Conservation (phyloP, 163 green algal genomes). For the Volvox carteri region DNA sequence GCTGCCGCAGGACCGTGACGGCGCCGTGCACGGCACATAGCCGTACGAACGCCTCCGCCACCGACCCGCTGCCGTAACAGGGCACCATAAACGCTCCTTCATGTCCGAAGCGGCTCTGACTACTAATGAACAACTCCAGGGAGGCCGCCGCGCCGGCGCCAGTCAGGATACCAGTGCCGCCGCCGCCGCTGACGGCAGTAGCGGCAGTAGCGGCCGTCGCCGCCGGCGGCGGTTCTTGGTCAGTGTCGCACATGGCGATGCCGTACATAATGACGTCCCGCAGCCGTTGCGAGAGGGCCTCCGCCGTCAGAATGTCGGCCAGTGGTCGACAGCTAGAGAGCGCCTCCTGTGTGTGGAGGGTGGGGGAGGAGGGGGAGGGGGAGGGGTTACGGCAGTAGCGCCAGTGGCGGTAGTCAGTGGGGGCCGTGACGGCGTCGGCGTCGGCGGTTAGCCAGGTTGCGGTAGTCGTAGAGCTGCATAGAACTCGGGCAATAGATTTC, state of each 20-base stretch:
- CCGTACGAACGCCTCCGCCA: slow-evolving; percentile 74
- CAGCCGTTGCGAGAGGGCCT: slow-evolving; percentile 60
- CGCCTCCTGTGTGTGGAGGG: slow-evolving; percentile 43
- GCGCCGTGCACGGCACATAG: slow-evolving; percentile 67
- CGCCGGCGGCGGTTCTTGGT: slow-evolving; percentile 50
- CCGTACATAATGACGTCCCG: slow-evolving; percentile 70
- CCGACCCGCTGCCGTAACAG: slow-evolving; percentile 66
- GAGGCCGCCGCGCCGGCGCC: slow-evolving; percentile 2
- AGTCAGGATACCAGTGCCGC: no score
- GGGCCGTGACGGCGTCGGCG: no score
- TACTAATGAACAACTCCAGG: slow-evolving; percentile 56
- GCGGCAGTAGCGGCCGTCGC: neutral
- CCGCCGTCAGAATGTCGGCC: slow-evolving; percentile 54
- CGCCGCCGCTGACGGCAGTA: neutral
- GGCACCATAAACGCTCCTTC: slow-evolving; percentile 70
- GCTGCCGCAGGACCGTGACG: slow-evolving; percentile 66
- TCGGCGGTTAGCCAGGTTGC: no score
- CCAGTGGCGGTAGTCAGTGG: no score
- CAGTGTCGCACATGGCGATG: slow-evolving; percentile 68
- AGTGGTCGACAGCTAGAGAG: slow-evolving; percentile 54
- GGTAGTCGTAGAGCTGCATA: no score
- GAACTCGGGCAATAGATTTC: no score
- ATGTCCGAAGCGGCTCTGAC: slow-evolving; percentile 38
- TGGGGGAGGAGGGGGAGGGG: no score
- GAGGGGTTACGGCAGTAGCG: no score